Percentiles rank a stretch among this genome's conserved stretches.
These are phyloP conservation scores for Fusarium duplospermum DNA, from an alignment of 2,329 filamentous ascomycete species.

Conservation along the genomic window DNA sequence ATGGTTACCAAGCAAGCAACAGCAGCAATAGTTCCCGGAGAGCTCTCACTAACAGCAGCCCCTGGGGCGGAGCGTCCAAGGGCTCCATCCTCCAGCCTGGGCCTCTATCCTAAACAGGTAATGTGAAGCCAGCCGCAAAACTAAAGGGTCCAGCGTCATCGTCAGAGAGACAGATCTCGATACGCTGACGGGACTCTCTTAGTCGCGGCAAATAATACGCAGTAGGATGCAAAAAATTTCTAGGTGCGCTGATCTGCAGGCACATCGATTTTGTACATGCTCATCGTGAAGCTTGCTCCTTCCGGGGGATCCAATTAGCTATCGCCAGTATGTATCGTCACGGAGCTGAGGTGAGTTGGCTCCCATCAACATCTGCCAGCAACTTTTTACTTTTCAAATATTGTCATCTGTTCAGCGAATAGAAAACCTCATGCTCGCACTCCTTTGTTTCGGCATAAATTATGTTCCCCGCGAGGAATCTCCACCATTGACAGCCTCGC, in stretches of 20 bases:
- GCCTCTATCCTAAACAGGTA: neutral
- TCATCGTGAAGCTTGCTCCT: neutral
- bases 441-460: conserved; percentile 22
- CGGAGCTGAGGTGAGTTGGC: conserved; percentile 1
- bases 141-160: conserved; percentile 13
- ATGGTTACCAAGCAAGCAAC: neutral
- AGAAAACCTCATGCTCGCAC: neutral
- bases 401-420: conserved; percentile 16
- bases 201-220: neutral
- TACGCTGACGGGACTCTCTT: conserved; percentile 6
- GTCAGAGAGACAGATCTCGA: conserved; percentile 15
- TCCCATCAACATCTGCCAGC: conserved; percentile 3
- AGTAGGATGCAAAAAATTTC: conserved; percentile 17
- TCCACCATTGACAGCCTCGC: neutral
- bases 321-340: conserved; percentile 2
- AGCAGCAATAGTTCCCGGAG: neutral
- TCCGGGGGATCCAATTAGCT: conserved; percentile 19
- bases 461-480: neutral
- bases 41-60: neutral
- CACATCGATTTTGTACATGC: neutral
- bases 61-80: neutral
- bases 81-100: neutral
- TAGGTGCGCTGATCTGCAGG: conserved; percentile 16
- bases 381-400: neutral
- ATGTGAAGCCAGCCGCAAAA: neutral